These are phyloP conservation scores for Wallacemonas sp. DNA, from an alignment of 208 protist species.

Conservation along the genomic window DNA sequence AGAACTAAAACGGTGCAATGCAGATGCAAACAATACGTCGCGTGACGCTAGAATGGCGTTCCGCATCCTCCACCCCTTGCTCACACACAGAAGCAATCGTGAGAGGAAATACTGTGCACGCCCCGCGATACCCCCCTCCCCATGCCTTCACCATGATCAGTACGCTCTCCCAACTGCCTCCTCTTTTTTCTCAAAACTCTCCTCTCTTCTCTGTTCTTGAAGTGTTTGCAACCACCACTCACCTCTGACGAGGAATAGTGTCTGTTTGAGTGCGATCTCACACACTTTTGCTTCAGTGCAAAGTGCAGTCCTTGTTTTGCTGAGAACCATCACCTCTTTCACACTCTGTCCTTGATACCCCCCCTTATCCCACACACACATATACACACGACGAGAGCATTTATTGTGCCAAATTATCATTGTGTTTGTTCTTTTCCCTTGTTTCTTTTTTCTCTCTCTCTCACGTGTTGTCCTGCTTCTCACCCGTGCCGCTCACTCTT, in stretches of 20 bases:
- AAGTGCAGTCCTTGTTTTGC: no score
- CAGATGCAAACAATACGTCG: no score
- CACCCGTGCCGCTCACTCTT: neutral
- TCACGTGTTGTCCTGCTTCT: neutral
- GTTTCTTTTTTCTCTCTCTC: constrained; percentile 7
- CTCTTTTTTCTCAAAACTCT: neutral
- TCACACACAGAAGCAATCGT: neutral
- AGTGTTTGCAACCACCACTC: neutral
- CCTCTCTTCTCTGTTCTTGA: neutral
- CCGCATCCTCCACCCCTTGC: neutral
- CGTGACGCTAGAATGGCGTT: no score
- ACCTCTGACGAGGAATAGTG: no score
- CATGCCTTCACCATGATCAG: neutral
- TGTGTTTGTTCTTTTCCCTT: constrained; percentile 9
- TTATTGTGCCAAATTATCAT: neutral
- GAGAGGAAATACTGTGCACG: neutral
- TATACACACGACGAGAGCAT: no score
- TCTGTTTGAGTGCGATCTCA: no score
- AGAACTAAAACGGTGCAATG: no score
- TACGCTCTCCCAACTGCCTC: neutral
- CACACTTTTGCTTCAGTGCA: neutral
- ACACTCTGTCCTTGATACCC: no score
- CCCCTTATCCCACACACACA: no score
- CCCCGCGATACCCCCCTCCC: neutral
- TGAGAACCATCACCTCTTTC: no score